Evolutionary conservation across 2,329 filamentous ascomycete genomes (phyloP), one percentile per base, ranked within the genome.

Genomic region (Claviceps sp.): DNA sequence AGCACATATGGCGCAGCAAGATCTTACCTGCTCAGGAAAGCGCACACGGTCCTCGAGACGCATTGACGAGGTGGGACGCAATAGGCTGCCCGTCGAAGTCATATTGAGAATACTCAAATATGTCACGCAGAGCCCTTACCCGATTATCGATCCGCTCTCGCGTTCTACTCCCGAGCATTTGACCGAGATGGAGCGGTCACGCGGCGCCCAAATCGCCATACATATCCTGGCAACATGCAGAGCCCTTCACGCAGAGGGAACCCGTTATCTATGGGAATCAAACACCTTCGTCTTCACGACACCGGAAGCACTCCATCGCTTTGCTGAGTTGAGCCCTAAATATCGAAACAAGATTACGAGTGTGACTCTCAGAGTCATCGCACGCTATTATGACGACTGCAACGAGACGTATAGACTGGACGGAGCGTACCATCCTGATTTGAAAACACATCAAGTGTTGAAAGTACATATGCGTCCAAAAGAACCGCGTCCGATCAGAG

Each of bases 281-380:
- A 81, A 81, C 58, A 63, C 63, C 0, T 80, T 80, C 56, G 62
- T 71, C 24, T 81, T 81, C 62, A 81, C 77, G 0, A 73, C 67
- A 16, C 71, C 71, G 22, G 67, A 72, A 38, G 68, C 74, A 2
- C 62, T 81, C 4, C 69, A 69, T 38, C 68, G 71, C 47, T 78
- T 81, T 56, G 63, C 68, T 48, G 72, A 75, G 34, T 62, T 79
- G 38, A 63, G 67, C 44, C 53, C 67, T 11, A 53, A 62, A 4
- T 70, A 70, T 52, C 74, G 77, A 16, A 61, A 68, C 37, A 61
- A 65, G 11, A 68, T 81, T 51, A 66, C 67, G 22, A 64, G 72
- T 52, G 62, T 76, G 58, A 78, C 67, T 26, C 64, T 80, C 42
- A 75, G 77, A 43, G 65, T 80, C 58, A 72, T 79, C 53, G 77